Evolutionary conservation across 1,284 basidiomycete genomes (phyloP).

Genomic region (Tranzscheliella williamsii): DNA sequence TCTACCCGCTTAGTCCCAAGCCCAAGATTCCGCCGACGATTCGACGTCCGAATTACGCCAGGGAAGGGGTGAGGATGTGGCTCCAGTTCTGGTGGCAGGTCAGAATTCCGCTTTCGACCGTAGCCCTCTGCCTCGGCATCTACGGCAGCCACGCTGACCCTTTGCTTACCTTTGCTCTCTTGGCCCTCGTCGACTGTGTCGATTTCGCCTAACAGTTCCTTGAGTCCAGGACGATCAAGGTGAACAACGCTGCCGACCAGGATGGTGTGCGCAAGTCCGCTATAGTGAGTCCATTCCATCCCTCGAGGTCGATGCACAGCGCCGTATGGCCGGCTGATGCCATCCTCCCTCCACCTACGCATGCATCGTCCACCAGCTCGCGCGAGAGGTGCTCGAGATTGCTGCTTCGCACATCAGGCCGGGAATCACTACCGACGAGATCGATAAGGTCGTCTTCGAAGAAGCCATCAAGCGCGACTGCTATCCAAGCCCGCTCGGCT

Average conservation of each 20-base stretch:
- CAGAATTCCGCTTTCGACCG: conserved; percentile 25
- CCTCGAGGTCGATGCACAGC: no score
- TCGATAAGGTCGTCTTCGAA: conserved; percentile 89
- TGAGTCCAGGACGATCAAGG: conserved; percentile 50
- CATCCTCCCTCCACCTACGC: no score
- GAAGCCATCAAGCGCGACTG: conserved; percentile 86
- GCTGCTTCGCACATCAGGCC: conserved; percentile 81
- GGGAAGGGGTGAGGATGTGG: conserved; percentile 55
- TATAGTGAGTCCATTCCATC: conserved; percentile 10
- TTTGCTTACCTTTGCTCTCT: conserved; percentile 16
- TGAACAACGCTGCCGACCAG: conserved; percentile 49
- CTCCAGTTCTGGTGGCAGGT: conserved; percentile 44
- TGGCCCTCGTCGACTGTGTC: conserved; percentile 24
- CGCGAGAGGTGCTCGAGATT: conserved; percentile 86
- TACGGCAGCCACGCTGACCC: conserved; percentile 11
- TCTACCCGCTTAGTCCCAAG: conserved; percentile 56
- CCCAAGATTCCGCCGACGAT: conserved; percentile 53
- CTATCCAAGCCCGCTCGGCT: conserved; percentile 93
- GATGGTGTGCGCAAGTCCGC: conserved; percentile 53
- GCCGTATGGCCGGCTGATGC: no score
- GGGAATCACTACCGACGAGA: conserved; percentile 90
- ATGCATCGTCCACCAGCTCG: conserved; percentile 73
- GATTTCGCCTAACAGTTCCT: conserved; percentile 45
- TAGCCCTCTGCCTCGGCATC: neutral
- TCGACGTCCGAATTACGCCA: conserved; percentile 57